phyloP scores from a whole-genome alignment of 257 asterid genomes.

The Salvia miltiorrhiza region DNA sequence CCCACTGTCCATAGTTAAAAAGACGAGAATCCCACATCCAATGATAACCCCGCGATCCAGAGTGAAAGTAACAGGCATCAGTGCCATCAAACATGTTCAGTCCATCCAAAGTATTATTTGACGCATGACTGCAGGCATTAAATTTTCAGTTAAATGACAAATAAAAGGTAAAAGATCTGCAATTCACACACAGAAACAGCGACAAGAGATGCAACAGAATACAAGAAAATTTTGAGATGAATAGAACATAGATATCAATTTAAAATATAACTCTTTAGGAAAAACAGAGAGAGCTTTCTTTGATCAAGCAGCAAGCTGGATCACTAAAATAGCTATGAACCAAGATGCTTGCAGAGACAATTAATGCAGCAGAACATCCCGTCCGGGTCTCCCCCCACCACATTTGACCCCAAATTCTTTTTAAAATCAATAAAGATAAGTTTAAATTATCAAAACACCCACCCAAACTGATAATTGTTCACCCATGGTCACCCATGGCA shows the following conservation, averaged over 20 bases:
- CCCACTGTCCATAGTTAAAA: conserved; percentile 99
- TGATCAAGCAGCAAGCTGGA: conserved; percentile 1
- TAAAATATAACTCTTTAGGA: not conserved
- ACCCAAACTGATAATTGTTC: conserved; percentile 4
- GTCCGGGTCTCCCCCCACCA: not conserved
- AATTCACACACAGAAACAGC: not conserved
- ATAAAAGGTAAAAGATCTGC: not conserved
- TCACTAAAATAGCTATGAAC: not conserved
- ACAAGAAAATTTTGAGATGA: not conserved
- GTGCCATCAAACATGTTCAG: conserved; percentile 99
- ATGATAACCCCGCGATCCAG: conserved; percentile 91
- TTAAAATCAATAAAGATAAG: not conserved
- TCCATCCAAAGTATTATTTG: conserved; percentile 98
- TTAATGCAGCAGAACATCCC: not conserved
- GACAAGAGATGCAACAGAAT: not conserved
- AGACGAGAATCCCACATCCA: conserved; percentile 99
- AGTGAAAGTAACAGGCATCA: conserved; percentile 92
- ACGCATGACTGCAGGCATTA: conserved; percentile 71
- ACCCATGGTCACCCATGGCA: conserved; percentile 1
- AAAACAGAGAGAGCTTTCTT: not conserved
- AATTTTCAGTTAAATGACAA: conserved; percentile 26
- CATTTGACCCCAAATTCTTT: not conserved
- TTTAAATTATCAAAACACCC: not conserved
- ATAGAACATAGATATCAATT: not conserved
- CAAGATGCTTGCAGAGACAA: not conserved